These are phyloP conservation scores for Tolypocladium sp. DNA, from an alignment of 2,329 filamentous ascomycete genomes.

Conservation along the genomic window DNA sequence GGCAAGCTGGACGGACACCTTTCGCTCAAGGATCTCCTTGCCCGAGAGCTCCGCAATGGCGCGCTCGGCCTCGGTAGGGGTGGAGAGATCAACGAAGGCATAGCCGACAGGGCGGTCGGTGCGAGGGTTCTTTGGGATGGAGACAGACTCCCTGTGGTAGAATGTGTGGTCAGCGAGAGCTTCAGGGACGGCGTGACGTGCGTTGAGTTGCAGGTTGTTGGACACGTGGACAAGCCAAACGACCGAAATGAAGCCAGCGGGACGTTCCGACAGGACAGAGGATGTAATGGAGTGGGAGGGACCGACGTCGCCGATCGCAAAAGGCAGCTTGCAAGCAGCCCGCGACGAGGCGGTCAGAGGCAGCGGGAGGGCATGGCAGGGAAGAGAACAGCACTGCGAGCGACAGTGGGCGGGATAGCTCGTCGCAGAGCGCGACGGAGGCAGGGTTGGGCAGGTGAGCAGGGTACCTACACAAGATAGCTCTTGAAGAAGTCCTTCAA, in stretches of 20 bases:
- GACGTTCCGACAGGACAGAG: not conserved
- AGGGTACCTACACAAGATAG: slow-evolving; percentile 85
- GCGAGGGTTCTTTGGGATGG: slow-evolving; percentile 98
- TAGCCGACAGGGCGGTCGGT: slow-evolving; percentile 98
- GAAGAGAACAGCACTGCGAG: not conserved
- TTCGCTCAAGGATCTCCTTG: slow-evolving; percentile 95
- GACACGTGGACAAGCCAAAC: not conserved
- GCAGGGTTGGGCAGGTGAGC: not conserved
- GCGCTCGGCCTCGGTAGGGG: slow-evolving; percentile 86
- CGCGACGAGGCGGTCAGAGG: not conserved
- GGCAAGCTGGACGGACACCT: slow-evolving; percentile 97
- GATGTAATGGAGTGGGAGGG: not conserved
- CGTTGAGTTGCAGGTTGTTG: not conserved
- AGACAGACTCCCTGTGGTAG: slow-evolving; percentile 77
- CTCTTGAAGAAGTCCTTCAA: slow-evolving; percentile 99
- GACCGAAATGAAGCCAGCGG: not conserved
- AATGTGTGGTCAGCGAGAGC: slow-evolving; percentile 15
- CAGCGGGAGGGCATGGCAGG: not conserved
- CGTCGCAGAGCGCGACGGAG: not conserved
- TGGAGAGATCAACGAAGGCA: slow-evolving; percentile 96
- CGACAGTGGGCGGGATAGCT: not conserved
- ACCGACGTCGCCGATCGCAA: not conserved
- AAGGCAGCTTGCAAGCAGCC: not conserved
- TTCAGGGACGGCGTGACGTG: not conserved
- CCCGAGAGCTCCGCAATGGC: slow-evolving; percentile 93